Evolutionary conservation across 331 rosid species (phyloP), one percentile per base, ranked within the genome.

Genomic region (Quercus tomentella): DNA sequence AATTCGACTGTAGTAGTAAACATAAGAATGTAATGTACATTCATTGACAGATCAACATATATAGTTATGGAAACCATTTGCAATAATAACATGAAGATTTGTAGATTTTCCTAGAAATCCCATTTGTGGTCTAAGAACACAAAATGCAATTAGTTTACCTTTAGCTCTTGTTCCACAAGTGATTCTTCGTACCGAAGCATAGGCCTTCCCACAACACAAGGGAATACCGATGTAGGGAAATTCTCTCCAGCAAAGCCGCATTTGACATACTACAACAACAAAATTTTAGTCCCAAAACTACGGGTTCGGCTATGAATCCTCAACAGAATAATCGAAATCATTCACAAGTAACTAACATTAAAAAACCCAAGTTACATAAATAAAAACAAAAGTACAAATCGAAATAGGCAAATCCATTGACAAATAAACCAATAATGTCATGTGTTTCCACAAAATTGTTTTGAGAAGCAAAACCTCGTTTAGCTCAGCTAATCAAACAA

Each of bases 241-340:
- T 96, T 96, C 92, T 96, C 98, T 45, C 99, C 98, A 14, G 99
- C 88, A 76, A 96, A 96, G 54, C 99, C 99, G 79, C 99, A 96
- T 85, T 96, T 96, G 60, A 96, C 98, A 66, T 96, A 96, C 99
- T 96, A 90, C 31, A 74, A 37, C 54, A 45, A 45, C 54, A 49
- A 49, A 49, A 14, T 4, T 49, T 49, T 49, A 49, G 54, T 49
- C 17, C 33, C 35, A 12, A 22, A 9, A 72, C 76, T 58, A 25
- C 3, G 20, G 75, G 4, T 37, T 37, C 45, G 37, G 76, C 11
- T 57, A 66, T 51, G 15, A 2, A 14, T 67, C 56, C 28, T 54
- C 11, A 68, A 1, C 31, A 43, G 49, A 33, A 7, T 56, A 60
- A 49, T 49, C 0, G 4, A 49, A 4, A 12, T 49, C 18, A n/a